Conservation (phyloP, 1,139 yeast species). For the Geotrichum histeridarum region DNA sequence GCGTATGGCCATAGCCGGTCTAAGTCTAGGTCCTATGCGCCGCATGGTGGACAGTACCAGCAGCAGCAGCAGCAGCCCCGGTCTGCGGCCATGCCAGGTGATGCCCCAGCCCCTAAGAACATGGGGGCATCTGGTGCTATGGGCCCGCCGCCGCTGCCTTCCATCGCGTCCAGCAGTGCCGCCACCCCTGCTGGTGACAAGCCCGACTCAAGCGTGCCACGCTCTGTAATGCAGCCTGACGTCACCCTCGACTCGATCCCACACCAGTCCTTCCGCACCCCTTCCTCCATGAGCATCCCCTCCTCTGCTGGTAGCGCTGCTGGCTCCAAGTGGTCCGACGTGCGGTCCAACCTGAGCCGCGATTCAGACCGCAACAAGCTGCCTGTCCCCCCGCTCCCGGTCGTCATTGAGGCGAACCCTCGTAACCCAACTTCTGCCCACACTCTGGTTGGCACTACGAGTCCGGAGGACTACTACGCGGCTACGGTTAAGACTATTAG, state of each 20-base stretch:
- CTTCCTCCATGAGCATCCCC: neutral
- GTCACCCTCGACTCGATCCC: neutral
- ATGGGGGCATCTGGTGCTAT: neutral
- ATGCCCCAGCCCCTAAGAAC: neutral
- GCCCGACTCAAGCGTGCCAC: too few relatives aligned
- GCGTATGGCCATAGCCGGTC: neutral
- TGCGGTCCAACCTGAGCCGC: neutral
- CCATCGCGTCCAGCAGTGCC: too few relatives aligned
- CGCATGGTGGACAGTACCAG: neutral
- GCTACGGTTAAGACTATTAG: conserved; percentile 26
- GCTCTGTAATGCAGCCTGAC: too few relatives aligned
- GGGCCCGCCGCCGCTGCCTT: too few relatives aligned
- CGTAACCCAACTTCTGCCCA: conserved; percentile 1
- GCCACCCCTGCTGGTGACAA: too few relatives aligned
- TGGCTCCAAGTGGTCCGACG: conserved; percentile 1
- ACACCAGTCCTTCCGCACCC: neutral
- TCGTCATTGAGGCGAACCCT: conserved; percentile 4
- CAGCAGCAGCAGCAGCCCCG: neutral
- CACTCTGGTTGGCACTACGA: conserved; percentile 6
- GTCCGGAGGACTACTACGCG: conserved; percentile 26
- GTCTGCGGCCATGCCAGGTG: too few relatives aligned
- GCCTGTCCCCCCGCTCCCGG: neutral
- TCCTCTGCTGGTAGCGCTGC: neutral
- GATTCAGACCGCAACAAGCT: neutral
- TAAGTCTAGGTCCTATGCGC: neutral